Evolutionary conservation across 2,329 filamentous ascomycete species (phyloP).

Genomic region (Trichophyton verrucosum): DNA sequence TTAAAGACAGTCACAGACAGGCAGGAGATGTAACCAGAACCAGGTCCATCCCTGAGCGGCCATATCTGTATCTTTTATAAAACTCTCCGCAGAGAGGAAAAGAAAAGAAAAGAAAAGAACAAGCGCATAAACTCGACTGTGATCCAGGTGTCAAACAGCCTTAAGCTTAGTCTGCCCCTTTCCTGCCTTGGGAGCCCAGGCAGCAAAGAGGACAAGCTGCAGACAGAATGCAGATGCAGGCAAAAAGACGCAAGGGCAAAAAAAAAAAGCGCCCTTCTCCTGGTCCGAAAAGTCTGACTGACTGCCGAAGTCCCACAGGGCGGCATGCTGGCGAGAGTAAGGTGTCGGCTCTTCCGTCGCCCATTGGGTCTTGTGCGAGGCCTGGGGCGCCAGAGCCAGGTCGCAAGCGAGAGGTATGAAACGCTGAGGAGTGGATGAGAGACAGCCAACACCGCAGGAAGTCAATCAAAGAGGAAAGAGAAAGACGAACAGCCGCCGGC

Average conservation of each 20-base stretch:
- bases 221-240: neutral
- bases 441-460: too few species aligned
- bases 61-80: neutral
- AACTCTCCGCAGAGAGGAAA: neutral
- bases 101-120: neutral
- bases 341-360: neutral
- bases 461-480: too few species aligned
- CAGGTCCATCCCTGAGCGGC: neutral
- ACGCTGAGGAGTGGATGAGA: neutral
- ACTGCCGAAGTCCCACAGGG: neutral
- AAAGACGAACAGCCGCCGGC: neutral
- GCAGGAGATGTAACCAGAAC: neutral
- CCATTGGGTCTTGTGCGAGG: neutral
- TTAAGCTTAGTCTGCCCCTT: neutral
- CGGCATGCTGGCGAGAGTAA: neutral
- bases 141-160: conserved; percentile 1
- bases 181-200: neutral
- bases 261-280: neutral
- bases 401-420: neutral
- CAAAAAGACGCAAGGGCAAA: neutral
- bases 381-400: neutral
- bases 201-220: neutral
- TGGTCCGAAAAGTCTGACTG: neutral
- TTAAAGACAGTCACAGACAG: neutral
- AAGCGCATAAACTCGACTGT: neutral